Evolutionary conservation across 192 early-diverging fungal species (phyloP).

Genomic region (Gryganskiella cystojenkinii): DNA sequence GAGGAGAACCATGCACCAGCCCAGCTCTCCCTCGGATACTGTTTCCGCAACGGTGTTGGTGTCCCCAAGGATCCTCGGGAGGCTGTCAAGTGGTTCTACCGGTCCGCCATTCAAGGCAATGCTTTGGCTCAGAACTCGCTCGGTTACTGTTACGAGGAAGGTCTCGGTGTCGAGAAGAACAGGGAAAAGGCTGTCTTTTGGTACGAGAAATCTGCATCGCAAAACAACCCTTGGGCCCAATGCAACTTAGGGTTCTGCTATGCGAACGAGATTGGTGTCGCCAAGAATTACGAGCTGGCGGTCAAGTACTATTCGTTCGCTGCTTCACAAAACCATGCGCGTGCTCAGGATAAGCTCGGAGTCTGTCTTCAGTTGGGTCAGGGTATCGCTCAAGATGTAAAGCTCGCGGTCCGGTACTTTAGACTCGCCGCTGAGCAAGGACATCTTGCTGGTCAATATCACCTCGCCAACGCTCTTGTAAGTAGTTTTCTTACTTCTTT

Average conservation of each 20-base stretch:
- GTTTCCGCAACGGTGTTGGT: constrained; percentile 70
- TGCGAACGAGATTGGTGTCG: constrained; percentile 79
- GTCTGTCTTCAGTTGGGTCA: constrained; percentile 62
- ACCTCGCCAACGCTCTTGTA: constrained; percentile 58
- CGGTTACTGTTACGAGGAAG: constrained; percentile 86
- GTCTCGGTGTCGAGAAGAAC: constrained; percentile 71
- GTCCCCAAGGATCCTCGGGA: constrained; percentile 65
- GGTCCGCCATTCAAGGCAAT: constrained; percentile 75
- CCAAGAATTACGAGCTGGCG: constrained; percentile 58
- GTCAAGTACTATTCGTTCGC: constrained; percentile 67
- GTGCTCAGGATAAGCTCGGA: constrained; percentile 67
- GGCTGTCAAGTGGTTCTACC: constrained; percentile 72
- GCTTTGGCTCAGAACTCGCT: constrained; percentile 84
- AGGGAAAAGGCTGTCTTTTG: constrained; percentile 69
- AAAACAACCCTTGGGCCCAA: constrained; percentile 85
- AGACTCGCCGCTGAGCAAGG: constrained; percentile 70
- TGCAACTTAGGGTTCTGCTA: constrained; percentile 86
- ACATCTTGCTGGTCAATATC: constrained; percentile 65
- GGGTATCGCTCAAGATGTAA: constrained; percentile 58
- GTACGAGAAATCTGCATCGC: constrained; percentile 73
- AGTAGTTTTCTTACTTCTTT: constrained; percentile 9
- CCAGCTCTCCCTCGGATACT: constrained; percentile 67
- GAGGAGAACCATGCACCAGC: constrained; percentile 66
- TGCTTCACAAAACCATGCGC: constrained; percentile 67
- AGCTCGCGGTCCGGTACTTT: constrained; percentile 68